Evolutionary conservation across 257 asterid genomes (phyloP), one percentile per base, ranked within the genome.

Genomic region (Linaria vulgaris): DNA sequence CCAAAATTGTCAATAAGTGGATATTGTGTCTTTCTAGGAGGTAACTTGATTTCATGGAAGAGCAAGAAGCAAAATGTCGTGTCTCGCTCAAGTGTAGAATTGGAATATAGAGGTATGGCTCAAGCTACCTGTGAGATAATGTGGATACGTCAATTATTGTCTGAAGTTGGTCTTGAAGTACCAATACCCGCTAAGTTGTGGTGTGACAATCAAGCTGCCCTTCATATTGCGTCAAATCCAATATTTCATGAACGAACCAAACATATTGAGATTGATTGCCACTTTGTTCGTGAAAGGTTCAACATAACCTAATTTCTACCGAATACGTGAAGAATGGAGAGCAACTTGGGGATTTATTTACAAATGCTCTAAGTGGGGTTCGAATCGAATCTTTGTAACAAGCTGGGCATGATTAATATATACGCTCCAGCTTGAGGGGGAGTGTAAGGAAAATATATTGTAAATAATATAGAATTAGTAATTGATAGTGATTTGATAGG

Each of bases 21-120:
- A 1, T 56, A 56, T 56, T 56, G 21, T 56, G 44, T 56, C 1
- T 56, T 56, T 15, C 1, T 56, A 27, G 25, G 27, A 50, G 56
- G 23, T 7, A 50, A 50, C 19, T 21, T 50, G 24, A 22, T 50
- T 7, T 50, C 25, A 5, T 50, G 56, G 22, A 50, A 50, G 15
- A 50, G 56, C 12, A 50, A 50, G 56, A 50, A 50, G 12, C 9
- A 16, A 5, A 50, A 21, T 50, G 56, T 50, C 20, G 61, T 52
- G 8, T 52, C 37, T 5, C 13, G 56, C 2, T 50, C 24, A 12
- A 17, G 27, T 50, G 5, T 12, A 12, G 37, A 50, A 21, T 50
- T 10, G 5, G 12, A 50, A 21, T 50, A 50, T 9, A 50, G 56
- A 22, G 56, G 13, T n/a, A n/a, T 50, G 56, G 56, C 56, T 15